Conservation (phyloP, 208 protist species). For the Crithidia brevicula region DNA sequence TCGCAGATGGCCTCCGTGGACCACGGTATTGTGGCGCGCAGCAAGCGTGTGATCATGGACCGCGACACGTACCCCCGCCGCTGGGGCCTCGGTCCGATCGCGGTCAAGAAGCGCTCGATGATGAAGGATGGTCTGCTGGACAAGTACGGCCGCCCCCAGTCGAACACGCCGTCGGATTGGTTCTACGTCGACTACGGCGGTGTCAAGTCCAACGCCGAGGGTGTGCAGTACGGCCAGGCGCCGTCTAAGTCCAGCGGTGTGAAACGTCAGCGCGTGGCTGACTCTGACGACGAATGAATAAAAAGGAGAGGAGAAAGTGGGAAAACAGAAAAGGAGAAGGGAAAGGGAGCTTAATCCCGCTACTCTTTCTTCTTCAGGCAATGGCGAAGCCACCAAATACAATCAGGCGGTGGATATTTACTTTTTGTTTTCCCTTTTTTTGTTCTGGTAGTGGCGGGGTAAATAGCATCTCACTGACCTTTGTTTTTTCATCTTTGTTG, state of each 20-base stretch:
- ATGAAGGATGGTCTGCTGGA: slow-evolving; percentile 98
- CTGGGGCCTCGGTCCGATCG: slow-evolving; percentile 98
- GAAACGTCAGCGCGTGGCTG: slow-evolving; percentile 58
- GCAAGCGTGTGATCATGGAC: slow-evolving; percentile 99
- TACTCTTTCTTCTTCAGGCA: too few relatives aligned
- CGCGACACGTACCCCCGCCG: slow-evolving; percentile 98
- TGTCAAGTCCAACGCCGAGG: slow-evolving; percentile 86
- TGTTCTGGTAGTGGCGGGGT: neutral
- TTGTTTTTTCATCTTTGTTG: neutral
- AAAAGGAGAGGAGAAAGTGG: neutral
- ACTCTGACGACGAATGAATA: slow-evolving; percentile 63
- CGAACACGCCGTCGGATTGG: slow-evolving; percentile 97
- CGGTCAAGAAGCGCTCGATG: slow-evolving; percentile 97
- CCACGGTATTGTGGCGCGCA: slow-evolving; percentile 98
- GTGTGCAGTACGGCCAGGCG: slow-evolving; percentile 75
- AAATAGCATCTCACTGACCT: neutral
- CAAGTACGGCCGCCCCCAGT: slow-evolving; percentile 98
- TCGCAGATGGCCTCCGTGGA: slow-evolving; percentile 97
- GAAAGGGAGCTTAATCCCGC: neutral
- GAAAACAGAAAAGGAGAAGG: neutral
- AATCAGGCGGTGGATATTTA: too few relatives aligned
- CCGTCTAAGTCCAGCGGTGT: slow-evolving; percentile 43
- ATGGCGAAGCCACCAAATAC: too few relatives aligned
- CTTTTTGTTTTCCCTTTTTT: neutral
- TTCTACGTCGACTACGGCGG: slow-evolving; percentile 95